Base-by-base conservation (phyloP, 306 rosid species). In the Acacia acuminata region DNA sequence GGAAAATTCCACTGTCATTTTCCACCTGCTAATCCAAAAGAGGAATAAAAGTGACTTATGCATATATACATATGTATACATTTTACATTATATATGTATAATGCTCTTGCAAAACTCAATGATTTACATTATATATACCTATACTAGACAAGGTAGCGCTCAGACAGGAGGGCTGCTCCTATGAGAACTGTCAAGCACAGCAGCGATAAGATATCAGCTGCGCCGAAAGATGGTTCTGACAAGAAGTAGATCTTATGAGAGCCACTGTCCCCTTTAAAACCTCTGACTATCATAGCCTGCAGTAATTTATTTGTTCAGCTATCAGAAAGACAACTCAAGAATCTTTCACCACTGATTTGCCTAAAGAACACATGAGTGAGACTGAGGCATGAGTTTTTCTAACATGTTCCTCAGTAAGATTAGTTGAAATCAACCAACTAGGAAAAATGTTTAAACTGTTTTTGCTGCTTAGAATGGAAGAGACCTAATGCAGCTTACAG, bases 261-360 rank as follows among this genome's bases (percentile, higher is more conserved):
- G 48, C 82, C 83, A 77, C 93, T 71, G 77, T 95, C 90, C 75
- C 99, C 99, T 88, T 92, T 91, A 76, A 95, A 95, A 44, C 99
- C 99, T 88, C 99, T 90, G 65, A 87, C 97, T 67, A 95, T 92
- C 99, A 95, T 95, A 61, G 99, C 99, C 99, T 95, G 91, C 83
- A 83, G 36, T 10, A 36, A 42, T 79, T 68, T 77, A 79, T 44
- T 71, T 32, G 73, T 56, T 60, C 44, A 71, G 80, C 73, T 47
- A 36, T 81, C 82, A 80, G 82, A 84, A 63, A 55, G 17, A 64
- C 63, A 69, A 76, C 36, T 43, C 25, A 47, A 13, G 2, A 73
- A n/a, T 7, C 3, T 73, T 25, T 32, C 13, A 20, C 10, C 73
- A 75, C 53, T 61, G 75, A 48, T 12, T 70, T 61, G 42, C 15